These are phyloP conservation scores for Phytopythium litorale DNA, from an alignment of 352 stramenopile genomes.

Conservation along the genomic window DNA sequence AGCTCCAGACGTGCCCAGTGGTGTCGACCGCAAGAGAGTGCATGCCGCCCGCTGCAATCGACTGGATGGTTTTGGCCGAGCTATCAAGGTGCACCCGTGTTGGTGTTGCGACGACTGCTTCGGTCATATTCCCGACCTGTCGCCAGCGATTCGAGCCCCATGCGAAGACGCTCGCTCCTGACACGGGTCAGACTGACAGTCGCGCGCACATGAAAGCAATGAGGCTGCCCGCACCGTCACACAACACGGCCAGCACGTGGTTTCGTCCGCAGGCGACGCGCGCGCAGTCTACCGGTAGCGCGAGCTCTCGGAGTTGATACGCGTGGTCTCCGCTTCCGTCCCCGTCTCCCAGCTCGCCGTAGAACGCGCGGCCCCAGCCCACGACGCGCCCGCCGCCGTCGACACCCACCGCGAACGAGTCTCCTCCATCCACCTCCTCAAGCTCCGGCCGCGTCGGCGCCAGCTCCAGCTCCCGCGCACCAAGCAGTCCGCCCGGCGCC, in stretches of 20 bases:
- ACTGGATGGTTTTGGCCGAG: conserved; percentile 4
- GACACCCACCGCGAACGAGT: conserved; percentile 51
- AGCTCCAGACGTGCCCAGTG: conserved; percentile 41
- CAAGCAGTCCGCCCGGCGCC: not conserved
- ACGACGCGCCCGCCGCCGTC: conserved; percentile 26
- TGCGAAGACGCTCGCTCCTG: conserved; percentile 20
- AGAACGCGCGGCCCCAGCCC: conserved; percentile 64
- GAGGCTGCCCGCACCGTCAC: conserved; percentile 7
- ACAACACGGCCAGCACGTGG: conserved; percentile 45
- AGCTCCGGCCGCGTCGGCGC: conserved; percentile 11
- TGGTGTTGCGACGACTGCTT: conserved; percentile 10
- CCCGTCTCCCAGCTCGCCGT: conserved; percentile 41
- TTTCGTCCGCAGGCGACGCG: conserved; percentile 49
- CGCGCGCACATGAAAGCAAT: not conserved
- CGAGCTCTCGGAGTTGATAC: conserved; percentile 8
- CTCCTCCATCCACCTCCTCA: conserved; percentile 34
- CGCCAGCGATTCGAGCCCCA: conserved; percentile 54
- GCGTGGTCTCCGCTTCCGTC: not conserved
- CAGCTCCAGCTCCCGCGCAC: conserved; percentile 16
- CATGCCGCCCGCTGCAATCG: conserved; percentile 45
- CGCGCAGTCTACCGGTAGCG: conserved; percentile 23
- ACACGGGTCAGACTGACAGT: not conserved
- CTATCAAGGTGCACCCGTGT: conserved; percentile 20
- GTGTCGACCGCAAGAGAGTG: conserved; percentile 59
- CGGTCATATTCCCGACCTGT: conserved; percentile 22